phyloP scores from a whole-genome alignment of 169 alveolate species.

The Theileria sp. region DNA sequence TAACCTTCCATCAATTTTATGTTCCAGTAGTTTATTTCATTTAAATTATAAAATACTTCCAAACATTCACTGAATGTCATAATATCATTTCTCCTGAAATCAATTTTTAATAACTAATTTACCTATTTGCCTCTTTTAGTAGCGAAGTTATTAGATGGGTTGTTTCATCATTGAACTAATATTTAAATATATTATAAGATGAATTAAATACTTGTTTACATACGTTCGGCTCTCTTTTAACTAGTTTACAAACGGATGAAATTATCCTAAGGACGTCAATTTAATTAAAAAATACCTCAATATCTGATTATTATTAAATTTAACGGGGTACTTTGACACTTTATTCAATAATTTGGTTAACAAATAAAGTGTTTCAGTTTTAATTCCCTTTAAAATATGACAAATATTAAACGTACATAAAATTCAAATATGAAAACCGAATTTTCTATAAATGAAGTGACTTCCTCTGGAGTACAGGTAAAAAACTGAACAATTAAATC shows the following conservation, averaged over 20 bases:
- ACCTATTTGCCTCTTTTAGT: constrained; percentile 17
- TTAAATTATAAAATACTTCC: not conserved
- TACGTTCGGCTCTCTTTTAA: not conserved
- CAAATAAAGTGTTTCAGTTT: not conserved
- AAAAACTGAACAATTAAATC: not conserved
- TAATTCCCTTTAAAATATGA: not conserved
- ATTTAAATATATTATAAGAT: not conserved
- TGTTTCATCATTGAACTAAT: not conserved
- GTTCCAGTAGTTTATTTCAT: constrained; percentile 30
- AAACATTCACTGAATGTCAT: constrained; percentile 2
- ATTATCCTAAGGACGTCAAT: not conserved
- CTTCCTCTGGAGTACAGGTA: constrained; percentile 40
- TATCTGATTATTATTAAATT: constrained; percentile 34
- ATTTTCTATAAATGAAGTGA: constrained; percentile 27
- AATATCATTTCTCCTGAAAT: constrained; percentile 21
- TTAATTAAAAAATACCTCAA: constrained; percentile 17
- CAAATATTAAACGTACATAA: constrained; percentile 18
- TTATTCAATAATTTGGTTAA: not conserved
- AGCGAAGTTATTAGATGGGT: not conserved
- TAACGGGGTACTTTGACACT: constrained; percentile 29
- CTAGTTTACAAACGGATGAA: constrained; percentile 20
- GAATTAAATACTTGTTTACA: not conserved
- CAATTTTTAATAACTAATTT: not conserved
- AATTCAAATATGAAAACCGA: constrained; percentile 9
- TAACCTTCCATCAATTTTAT: constrained; percentile 7